A percentile compares a stretch with the other conserved stretches of the same genome.
Conservation (phyloP, 129 eudicot species). For the Chrysanthemum seticuspe region DNA sequence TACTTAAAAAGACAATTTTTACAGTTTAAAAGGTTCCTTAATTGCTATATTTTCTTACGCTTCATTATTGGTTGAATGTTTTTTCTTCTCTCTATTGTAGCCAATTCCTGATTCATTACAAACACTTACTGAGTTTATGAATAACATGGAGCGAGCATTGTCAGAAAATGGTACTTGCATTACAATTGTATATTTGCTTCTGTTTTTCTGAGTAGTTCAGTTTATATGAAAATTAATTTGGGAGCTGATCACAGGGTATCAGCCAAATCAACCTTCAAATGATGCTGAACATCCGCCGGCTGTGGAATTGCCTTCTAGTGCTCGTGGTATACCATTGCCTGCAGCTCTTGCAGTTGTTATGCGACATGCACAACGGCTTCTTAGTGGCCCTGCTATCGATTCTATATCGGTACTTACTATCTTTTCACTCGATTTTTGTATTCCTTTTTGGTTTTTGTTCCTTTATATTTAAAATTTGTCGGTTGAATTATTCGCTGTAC, state of each 20-base stretch:
- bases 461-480: not conserved
- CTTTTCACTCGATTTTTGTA: conserved; percentile 2
- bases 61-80: conserved; percentile 4
- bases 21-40: not conserved
- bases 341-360: conserved; percentile 64
- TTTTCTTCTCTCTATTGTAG: conserved; percentile 39
- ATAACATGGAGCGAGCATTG: conserved; percentile 77
- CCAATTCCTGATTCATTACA: conserved; percentile 88
- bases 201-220: not conserved
- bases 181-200: not conserved
- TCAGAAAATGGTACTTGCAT: conserved; percentile 56
- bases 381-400: conserved; percentile 55
- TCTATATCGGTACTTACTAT: conserved; percentile 66
- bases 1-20: not conserved
- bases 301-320: conserved; percentile 51
- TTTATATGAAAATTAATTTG: not conserved
- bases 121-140: conserved; percentile 79
- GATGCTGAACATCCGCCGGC: conserved; percentile 36
- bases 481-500: no score
- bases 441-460: not conserved
- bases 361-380: conserved; percentile 70
- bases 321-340: conserved; percentile 66
- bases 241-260: conserved; percentile 44
- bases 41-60: conserved; percentile 13
- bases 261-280: conserved; percentile 45